These are phyloP conservation scores for Eremothecium gossypii DNA, from an alignment of 1,139 yeast species.

Conservation along the genomic window DNA sequence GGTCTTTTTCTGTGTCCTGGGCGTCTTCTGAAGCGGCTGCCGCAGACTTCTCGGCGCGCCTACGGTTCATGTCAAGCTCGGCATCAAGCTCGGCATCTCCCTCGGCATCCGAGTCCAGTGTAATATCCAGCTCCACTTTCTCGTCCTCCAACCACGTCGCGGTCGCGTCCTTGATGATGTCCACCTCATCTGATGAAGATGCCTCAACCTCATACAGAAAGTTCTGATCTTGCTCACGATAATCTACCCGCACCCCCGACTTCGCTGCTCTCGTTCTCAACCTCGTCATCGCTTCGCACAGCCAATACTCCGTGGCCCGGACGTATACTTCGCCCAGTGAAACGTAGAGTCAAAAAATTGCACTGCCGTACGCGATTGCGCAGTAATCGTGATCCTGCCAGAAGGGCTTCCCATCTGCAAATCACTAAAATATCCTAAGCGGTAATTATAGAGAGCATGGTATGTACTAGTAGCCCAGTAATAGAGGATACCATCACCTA, in stretches of 20 bases:
- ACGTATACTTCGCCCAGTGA: too few relatives aligned
- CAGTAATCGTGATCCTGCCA: too few relatives aligned
- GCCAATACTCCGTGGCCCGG: too few relatives aligned
- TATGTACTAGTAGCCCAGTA: too few relatives aligned
- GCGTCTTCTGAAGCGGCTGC: slow-evolving; percentile 8
- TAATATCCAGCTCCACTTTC: slow-evolving; percentile 11
- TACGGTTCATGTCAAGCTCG: slow-evolving; percentile 11
- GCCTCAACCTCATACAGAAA: slow-evolving; percentile 15
- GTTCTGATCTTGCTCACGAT: slow-evolving; percentile 22
- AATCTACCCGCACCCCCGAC: slow-evolving; percentile 6
- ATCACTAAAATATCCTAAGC: too few relatives aligned
- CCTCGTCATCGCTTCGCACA: too few relatives aligned
- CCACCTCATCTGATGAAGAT: slow-evolving; percentile 11
- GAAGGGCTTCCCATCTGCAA: too few relatives aligned
- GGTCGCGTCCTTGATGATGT: background rate
- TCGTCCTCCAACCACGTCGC: slow-evolving; percentile 24
- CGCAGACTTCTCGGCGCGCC: slow-evolving; percentile 10
- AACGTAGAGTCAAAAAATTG: too few relatives aligned
- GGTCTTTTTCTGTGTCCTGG: slow-evolving; percentile 14
- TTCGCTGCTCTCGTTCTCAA: too few relatives aligned
- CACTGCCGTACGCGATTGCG: too few relatives aligned
- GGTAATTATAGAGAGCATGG: too few relatives aligned
- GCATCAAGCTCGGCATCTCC: slow-evolving; percentile 18
- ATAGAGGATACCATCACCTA: too few relatives aligned
- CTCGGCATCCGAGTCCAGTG: slow-evolving; percentile 26